Evolutionary conservation across 345 rosid species (phyloP), one percentile per base, ranked within the genome.

Genomic region (Draba incana): DNA sequence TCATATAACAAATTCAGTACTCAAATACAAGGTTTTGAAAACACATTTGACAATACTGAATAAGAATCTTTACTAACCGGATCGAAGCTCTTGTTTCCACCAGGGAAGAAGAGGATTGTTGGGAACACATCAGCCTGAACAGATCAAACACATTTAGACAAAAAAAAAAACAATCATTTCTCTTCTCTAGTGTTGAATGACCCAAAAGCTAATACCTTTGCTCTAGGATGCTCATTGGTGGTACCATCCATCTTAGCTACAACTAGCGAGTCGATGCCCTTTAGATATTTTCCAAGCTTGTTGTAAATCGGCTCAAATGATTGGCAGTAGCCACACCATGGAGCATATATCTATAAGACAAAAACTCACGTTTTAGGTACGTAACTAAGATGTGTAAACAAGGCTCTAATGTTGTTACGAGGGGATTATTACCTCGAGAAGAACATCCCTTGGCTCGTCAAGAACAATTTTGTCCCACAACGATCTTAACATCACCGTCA

Each of bases 241-340:
- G 99, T 94, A 65, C 99, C 99, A 71, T 94, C 99, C 97, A 94
- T 94, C 92, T 94, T 94, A 35, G 99, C 93, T 67, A 94, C 77
- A 62, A 94, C 86, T 69, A 94, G 62, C 33, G 97, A 89, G 43
- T 94, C 92, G 48, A 92, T 83, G 63, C 81, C 87, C 6, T 79
- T 85, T 28, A 94, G 80, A 84, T 89, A 92, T 80, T 86, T 89
- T 35, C 88, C 99, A 74, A 94, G 97, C 79, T 92, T 94, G 83
- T 85, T 80, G 75, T 91, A 94, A 30, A 86, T 89, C 31, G 97
- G 97, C 77, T 94, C 99, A 39, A 94, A 80, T 30, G 97, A 59
- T 79, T 91, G 97, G 79, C 99, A 94, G 80, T 94, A 93, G 66
- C 98, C 98, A 69, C 98, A 94, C 99, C 99, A 94, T 15, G 99